Conservation (phyloP, 2,329 filamentous ascomycete genomes). For the Coniella lustricola region DNA sequence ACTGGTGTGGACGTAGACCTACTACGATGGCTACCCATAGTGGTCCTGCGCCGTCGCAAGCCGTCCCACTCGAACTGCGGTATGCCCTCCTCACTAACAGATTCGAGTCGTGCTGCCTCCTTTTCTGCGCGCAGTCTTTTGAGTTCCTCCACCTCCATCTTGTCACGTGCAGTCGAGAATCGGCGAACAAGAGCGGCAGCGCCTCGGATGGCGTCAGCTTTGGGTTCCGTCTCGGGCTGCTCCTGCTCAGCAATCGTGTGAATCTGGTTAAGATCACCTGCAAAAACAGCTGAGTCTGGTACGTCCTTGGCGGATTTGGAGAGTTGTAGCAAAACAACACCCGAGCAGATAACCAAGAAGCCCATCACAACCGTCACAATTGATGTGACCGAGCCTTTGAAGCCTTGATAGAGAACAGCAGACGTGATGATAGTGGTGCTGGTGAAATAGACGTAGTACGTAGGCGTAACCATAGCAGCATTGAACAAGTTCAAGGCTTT, state of each 20-base stretch:
- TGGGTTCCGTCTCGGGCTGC: constrained; percentile 92
- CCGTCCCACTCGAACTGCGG: constrained; percentile 81
- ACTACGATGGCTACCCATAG: constrained; percentile 32
- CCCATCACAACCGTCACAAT: constrained; percentile 90
- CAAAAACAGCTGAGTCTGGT: constrained; percentile 85
- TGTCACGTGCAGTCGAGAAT: constrained; percentile 67
- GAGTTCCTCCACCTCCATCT: constrained; percentile 73
- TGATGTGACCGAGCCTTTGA: constrained; percentile 74
- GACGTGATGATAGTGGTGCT: constrained; percentile 92
- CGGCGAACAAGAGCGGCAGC: constrained; percentile 80
- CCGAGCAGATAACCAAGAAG: constrained; percentile 88
- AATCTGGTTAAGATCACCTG: constrained; percentile 88
- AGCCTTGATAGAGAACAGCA: constrained; percentile 84
- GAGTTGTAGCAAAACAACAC: constrained; percentile 87
- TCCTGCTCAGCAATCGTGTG: constrained; percentile 92
- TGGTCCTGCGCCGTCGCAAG: constrained; percentile 60
- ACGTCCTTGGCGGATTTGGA: constrained; percentile 98
- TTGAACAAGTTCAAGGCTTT: constrained; percentile 99
- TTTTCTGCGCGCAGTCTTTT: constrained; percentile 75
- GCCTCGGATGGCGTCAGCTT: constrained; percentile 91
- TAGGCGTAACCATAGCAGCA: constrained; percentile 91
- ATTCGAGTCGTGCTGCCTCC: constrained; percentile 59
- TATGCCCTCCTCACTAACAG: constrained; percentile 70
- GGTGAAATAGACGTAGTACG: constrained; percentile 98
- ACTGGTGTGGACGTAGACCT: constrained; percentile 29